Evolutionary conservation across 139 green algal species (phyloP), one percentile per base, ranked within the genome.

Genomic region (Raphidocelis subcapitata): DNA sequence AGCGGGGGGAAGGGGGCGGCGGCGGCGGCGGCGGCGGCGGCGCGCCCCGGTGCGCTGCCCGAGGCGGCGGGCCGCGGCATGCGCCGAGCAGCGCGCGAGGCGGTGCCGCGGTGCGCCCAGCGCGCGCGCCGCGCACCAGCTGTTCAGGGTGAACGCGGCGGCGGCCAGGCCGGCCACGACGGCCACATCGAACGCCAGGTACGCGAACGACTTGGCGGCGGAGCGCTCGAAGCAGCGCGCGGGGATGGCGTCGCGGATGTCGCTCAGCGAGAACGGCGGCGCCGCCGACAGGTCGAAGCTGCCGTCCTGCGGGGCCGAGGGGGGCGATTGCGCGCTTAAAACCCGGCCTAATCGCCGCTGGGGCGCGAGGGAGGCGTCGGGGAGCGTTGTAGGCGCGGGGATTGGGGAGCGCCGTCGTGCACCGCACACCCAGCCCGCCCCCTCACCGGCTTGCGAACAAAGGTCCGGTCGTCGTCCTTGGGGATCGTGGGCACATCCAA

Each of bases 191-290:
- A 89, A 65, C 1, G 80, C 77, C 12, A 98, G 81, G 82, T 94
- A 87, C 18, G 76, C 73, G 21, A 94, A 72, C 1, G 90, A 97
- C 37, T 82, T 86, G 60, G 78, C 69, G 2, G 86, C 77, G 81
- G 96, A 80, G 79, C 91, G 93, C 72, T 95, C 75, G 77, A 86
- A 97, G 86, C 86, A 95, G 46, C 92, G 74, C 24, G 80, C 71
- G 21, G 93, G 93, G 49, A 97, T 96, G 26, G 93, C 90, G 52
- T 88, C 79, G 44, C 88, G 84, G 33, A 97, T 79, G 82, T 97
- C 92, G 56, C 75, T 55, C 28, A 97, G 85, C 2, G 81, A 79
- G 79, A 97, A 97, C 2, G 93, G 93, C 32, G 93, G 93, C 16
- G 83, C 46, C 12, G 88, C 89, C 37, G 72, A 87, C 67, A 94